Conservation (phyloP, 2,329 filamentous ascomycete genomes). For the Talaromyces funiculosus region DNA sequence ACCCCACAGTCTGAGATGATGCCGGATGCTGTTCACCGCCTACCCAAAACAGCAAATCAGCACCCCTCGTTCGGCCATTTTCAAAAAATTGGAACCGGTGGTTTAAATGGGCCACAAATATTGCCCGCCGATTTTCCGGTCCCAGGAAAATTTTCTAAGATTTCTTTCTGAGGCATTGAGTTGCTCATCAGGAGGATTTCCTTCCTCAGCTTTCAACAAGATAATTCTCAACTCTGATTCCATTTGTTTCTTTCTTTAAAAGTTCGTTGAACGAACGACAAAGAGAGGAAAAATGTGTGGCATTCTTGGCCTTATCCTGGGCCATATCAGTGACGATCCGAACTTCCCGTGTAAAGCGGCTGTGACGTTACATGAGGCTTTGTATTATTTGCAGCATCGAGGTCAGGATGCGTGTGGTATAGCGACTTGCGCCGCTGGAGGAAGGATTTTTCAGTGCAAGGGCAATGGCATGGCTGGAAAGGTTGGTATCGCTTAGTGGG, state of each 20-base stretch:
- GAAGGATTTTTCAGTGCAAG: conserved; percentile 83
- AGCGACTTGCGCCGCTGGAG: conserved; percentile 66
- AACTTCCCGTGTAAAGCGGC: conserved; percentile 35
- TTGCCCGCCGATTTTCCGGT: conserved; percentile 7
- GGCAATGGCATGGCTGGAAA: conserved; percentile 81
- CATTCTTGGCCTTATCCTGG: conserved; percentile 57
- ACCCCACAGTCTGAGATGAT: conserved; percentile 3
- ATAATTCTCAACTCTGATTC: neutral
- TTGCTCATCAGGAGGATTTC: conserved; percentile 11
- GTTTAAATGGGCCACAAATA: neutral
- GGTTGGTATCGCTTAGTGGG: conserved; percentile 40
- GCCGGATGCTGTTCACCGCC: neutral
- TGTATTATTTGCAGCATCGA: conserved; percentile 69
- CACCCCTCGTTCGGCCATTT: neutral
- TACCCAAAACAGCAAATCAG: neutral
- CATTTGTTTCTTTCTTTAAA: neutral
- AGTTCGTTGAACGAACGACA: conserved; percentile 3
- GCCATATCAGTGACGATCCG: conserved; percentile 45
- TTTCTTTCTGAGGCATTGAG: conserved; percentile 13
- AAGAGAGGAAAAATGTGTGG: conserved; percentile 51
- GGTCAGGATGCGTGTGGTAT: conserved; percentile 89
- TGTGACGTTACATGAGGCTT: conserved; percentile 62
- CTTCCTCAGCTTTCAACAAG: conserved; percentile 1
- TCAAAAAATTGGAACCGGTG: no score
- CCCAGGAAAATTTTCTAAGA: conserved; percentile 6